These are phyloP conservation scores for Mycocentrospora acerina DNA, from an alignment of 2,329 filamentous ascomycete species.

Conservation along the genomic window DNA sequence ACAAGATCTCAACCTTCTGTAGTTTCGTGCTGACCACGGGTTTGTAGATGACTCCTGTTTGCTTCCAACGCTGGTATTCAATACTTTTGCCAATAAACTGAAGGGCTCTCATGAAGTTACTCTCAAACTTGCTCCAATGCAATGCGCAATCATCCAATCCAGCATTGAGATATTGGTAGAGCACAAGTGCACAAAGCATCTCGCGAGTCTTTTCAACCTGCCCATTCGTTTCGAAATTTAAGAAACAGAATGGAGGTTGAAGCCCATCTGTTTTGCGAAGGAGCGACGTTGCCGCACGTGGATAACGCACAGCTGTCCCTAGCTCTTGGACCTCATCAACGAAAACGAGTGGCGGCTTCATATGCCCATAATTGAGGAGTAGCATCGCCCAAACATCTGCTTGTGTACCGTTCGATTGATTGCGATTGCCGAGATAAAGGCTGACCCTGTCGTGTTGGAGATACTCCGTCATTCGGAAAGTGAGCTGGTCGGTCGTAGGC, in stretches of 20 bases:
- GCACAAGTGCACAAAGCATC: conserved; percentile 13
- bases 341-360: conserved; percentile 2
- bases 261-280: conserved; percentile 9
- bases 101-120: conserved; percentile 6
- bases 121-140: conserved; percentile 7
- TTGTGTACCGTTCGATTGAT: too few species aligned
- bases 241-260: conserved; percentile 12
- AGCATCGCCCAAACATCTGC: conserved; percentile 2
- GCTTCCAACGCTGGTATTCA: conserved; percentile 10
- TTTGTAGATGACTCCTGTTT: neutral
- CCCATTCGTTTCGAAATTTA: conserved; percentile 7
- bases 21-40: too few species aligned
- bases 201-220: neutral
- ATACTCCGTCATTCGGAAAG: too few species aligned
- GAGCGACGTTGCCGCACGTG: conserved; percentile 10
- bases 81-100: conserved; percentile 2
- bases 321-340: neutral
- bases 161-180: conserved; percentile 6
- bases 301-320: neutral
- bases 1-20: too few species aligned
- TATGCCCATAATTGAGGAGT: neutral
- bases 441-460: too few species aligned
- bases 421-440: too few species aligned
- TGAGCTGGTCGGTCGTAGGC: too few species aligned
- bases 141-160: conserved; percentile 6